Evolutionary conservation across 441 rosid species (phyloP), one percentile per base, ranked within the genome.

Genomic region (Gossypium trilobum): DNA sequence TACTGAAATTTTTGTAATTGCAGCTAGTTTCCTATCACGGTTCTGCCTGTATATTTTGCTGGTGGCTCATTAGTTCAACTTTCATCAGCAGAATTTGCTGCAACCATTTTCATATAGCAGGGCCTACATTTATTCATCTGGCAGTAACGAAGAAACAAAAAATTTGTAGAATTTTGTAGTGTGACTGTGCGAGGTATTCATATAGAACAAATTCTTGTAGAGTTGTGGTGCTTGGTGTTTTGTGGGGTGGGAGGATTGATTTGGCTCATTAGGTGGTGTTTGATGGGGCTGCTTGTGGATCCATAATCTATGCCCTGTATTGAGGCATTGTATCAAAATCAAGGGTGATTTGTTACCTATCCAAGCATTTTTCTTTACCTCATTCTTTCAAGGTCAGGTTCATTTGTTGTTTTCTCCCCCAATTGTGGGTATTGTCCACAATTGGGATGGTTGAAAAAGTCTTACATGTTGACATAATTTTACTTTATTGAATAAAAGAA

Each of bases 131-230:
- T 42, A 65, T 36, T 56, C 71, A 13, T 71, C 39, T 36, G 69
- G 67, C 60, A 36, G 7, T 46, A 73, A 69, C 68, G 69, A 27
- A 66, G 72, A 71, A 75, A 68, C 70, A 61, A 42, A 72, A 44
- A 58, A 54, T 71, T 19, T 61, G 48, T 29, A 59, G 57, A 73
- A 72, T 71, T 74, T 72, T 68, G 11, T 62, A 6, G 67, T 62
- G 19, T 57, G 64, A 82, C 67, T 78, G 74, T 78, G 83, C 74
- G 76, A 68, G 42, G 42, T 36, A 36, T 36, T 36, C 42, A 36
- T 36, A 7, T 33, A 33, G 69, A 75, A 76, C 52, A 22, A 51
- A 66, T 68, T 25, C 71, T 59, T 71, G 54, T 71, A 60, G 75
- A 73, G 75, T 60, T 63, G 9, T 13, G 68, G 76, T 29, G 56